Evolutionary conservation across 805 yeast genomes (phyloP), one percentile per base, ranked within the genome.

Genomic region (Tanozyma kutaoensis): DNA sequence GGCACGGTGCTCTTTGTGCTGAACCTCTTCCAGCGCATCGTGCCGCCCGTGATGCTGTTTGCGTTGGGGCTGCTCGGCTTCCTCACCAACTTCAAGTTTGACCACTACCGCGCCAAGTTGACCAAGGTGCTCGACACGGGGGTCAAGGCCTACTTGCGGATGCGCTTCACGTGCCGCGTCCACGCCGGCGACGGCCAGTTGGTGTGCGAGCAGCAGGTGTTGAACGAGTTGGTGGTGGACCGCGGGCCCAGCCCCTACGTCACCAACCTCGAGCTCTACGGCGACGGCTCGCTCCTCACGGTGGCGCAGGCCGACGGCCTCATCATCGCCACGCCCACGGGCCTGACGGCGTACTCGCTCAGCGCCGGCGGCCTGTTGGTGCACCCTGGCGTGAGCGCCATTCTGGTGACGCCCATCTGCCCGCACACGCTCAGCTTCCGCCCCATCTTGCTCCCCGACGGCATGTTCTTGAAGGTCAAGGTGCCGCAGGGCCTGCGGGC

Each of bases 351-450:
- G 0, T 88, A 88, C 50, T 85, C 95, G 1, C 59, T 88, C 26
- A 77, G 93, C 24, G 96, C 97, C 0, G 96, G 96, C 10, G 97
- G 97, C 1, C 77, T 95, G 1, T 63, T 88, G 26, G 94, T 88
- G 4, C 95, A 86, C 42, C 96, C 97, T 0, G 85, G 82, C 18
- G 93, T 88, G 11, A 77, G 85, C 34, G 95, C 95, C 8, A 80
- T 86, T 17, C 74, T 85, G 30, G 85, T 88, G 5, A 85, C 97
- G 0, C 97, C 97, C 1, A 85, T 88, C 32, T 88, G 97, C 47
- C 96, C 97, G 1, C 97, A 88, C 46, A 84, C 96, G 0, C 62
- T 88, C 24, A 80, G 94, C 6, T 88, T 88, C 56, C 64, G 97
- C 38, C 97, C 97, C 3, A 78, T 88, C 29, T 62, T 88, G 31